These are phyloP conservation scores for Diphasiastrum complanatum DNA, from an alignment of 83 land plant species.

Conservation along the genomic window DNA sequence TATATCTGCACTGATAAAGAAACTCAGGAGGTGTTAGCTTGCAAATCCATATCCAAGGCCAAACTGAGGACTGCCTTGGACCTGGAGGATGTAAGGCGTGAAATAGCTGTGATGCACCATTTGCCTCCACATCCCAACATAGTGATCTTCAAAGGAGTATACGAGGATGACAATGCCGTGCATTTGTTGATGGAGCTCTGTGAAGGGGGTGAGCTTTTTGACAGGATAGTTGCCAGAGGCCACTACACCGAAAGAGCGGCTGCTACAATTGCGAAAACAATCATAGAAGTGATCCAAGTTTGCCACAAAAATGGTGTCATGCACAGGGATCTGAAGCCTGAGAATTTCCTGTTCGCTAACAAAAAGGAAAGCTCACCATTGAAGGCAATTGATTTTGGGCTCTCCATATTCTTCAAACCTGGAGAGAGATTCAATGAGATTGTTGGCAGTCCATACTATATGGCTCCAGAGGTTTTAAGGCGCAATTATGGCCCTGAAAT, in stretches of 20 bases:
- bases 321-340: slow-evolving; percentile 20
- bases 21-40: slow-evolving; percentile 7
- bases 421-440: slow-evolving; percentile 16
- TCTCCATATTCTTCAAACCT: slow-evolving; percentile 11
- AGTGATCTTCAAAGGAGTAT: slow-evolving; percentile 2
- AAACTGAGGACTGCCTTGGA: slow-evolving; percentile 16
- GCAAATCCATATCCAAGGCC: slow-evolving; percentile 15
- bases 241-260: slow-evolving; percentile 19
- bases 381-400: slow-evolving; percentile 23
- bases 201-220: slow-evolving; percentile 21
- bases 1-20: slow-evolving; percentile 13
- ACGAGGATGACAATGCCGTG: slow-evolving; percentile 20
- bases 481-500: neutral
- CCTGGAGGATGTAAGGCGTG: slow-evolving; percentile 17
- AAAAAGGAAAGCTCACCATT: slow-evolving; percentile 13
- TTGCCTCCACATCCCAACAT: slow-evolving; percentile 17
- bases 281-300: slow-evolving; percentile 8
- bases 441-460: slow-evolving; percentile 18
- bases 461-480: slow-evolving; percentile 16
- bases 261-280: slow-evolving; percentile 9
- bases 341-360: slow-evolving; percentile 11
- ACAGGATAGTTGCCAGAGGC: slow-evolving; percentile 16
- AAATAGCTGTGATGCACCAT: slow-evolving; percentile 16
- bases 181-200: slow-evolving; percentile 11
- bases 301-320: slow-evolving; percentile 19